Percentiles rank a stretch among this genome's conserved stretches.
Conservation (phyloP, 208 protist genomes). For the Crithidia fasciculata region DNA sequence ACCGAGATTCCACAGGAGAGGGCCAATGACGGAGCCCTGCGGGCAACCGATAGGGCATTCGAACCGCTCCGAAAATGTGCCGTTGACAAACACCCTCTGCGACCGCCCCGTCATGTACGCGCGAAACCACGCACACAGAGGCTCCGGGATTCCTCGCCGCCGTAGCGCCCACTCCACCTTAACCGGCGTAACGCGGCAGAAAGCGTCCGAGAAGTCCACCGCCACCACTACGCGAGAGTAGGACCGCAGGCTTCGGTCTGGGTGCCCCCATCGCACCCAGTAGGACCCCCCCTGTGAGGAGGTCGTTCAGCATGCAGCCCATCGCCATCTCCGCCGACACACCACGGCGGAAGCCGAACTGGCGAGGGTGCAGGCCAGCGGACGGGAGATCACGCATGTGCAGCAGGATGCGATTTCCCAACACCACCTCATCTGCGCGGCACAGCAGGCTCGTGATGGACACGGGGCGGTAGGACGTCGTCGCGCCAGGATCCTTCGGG, state of each 20-base stretch:
- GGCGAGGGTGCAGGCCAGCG: neutral
- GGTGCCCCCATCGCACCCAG: neutral
- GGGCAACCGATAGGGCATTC: slow-evolving; percentile 13
- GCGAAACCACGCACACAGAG: neutral
- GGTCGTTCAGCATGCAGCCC: neutral
- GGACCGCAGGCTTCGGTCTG: neutral
- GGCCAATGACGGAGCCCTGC: slow-evolving; percentile 17
- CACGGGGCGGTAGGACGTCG: slow-evolving; percentile 5
- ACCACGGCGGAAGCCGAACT: slow-evolving; percentile 10
- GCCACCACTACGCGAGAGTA: neutral
- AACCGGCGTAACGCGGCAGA: slow-evolving; percentile 8
- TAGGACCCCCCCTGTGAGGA: neutral
- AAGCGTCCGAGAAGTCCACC: slow-evolving; percentile 10
- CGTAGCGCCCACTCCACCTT: neutral
- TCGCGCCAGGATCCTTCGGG: neutral
- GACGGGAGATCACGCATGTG: neutral
- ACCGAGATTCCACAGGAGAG: slow-evolving; percentile 19
- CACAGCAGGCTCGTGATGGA: slow-evolving; percentile 12
- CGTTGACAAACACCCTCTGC: neutral
- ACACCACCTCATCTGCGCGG: neutral
- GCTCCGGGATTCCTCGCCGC: neutral
- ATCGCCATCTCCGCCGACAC: slow-evolving; percentile 2
- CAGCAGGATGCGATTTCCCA: neutral
- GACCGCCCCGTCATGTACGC: neutral
- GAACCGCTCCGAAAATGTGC: neutral